Percentiles rank a stretch among this genome's conserved stretches.
Evolutionary conservation across 306 rosid genomes (phyloP).

Genomic region (Albizia julibrissin): DNA sequence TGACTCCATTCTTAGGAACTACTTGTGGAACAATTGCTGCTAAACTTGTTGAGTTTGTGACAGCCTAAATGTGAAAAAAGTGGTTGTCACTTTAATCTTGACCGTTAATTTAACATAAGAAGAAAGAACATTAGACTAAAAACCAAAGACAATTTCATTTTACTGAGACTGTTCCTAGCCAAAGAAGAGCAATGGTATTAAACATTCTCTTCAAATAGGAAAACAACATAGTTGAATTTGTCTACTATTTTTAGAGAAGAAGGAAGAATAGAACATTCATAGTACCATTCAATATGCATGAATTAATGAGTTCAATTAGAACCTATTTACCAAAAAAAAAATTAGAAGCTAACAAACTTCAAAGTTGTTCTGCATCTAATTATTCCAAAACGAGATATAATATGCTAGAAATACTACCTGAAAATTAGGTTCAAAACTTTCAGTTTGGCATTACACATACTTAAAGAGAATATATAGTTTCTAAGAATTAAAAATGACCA

Average conservation of each 20-base stretch:
- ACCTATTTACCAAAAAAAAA: no score
- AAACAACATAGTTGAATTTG: slow-evolving; percentile 13
- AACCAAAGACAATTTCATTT: slow-evolving; percentile 1
- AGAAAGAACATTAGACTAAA: neutral
- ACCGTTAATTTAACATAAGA: no score
- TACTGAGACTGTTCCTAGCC: neutral
- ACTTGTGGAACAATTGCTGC: slow-evolving; percentile 32
- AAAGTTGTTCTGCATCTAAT: neutral
- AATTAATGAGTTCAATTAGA: slow-evolving; percentile 9
- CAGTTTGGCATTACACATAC: neutral
- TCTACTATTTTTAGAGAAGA: neutral
- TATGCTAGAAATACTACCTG: neutral
- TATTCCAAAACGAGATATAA: neutral
- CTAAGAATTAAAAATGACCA: neutral
- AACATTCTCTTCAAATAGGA: slow-evolving; percentile 11
- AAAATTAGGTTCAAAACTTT: neutral
- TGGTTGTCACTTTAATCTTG: no score
- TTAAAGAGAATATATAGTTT: neutral
- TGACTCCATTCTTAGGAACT: slow-evolving; percentile 35
- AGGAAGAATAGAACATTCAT: neutral
- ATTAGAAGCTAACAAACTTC: neutral
- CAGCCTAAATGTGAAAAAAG: neutral
- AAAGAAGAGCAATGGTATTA: slow-evolving; percentile 1
- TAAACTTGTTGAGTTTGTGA: slow-evolving; percentile 36
- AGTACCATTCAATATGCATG: slow-evolving; percentile 3